phyloP scores from a whole-genome alignment of 495 filamentous ascomycete genomes.

The Cercophora samala region DNA sequence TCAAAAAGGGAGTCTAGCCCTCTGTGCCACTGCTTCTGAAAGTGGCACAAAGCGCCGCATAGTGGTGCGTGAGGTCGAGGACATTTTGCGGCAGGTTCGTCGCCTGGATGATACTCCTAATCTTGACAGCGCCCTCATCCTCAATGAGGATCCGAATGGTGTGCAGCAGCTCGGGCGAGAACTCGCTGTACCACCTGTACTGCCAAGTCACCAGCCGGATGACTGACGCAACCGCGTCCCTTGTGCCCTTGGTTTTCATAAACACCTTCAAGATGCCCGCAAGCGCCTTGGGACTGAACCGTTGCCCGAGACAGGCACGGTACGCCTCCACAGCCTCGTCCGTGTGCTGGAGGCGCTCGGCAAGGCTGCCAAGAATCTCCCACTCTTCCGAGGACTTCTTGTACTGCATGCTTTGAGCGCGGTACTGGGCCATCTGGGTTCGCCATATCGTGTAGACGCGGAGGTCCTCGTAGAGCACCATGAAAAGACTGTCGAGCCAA shows the following conservation, averaged over 20 bases:
- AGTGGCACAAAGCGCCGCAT: conserved; percentile 87
- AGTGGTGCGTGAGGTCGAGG: conserved; percentile 91
- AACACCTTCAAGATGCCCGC: conserved; percentile 76
- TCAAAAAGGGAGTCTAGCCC: conserved; percentile 45
- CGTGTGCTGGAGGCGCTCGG: conserved; percentile 82
- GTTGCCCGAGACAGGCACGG: conserved; percentile 70
- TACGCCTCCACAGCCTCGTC: conserved; percentile 93
- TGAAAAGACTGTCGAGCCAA: conserved; percentile 98
- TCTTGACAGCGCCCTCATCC: conserved; percentile 95
- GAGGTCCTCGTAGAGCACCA: conserved; percentile 97
- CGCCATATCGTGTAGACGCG: conserved; percentile 99
- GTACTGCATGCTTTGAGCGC: conserved; percentile 85
- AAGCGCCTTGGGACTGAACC: conserved; percentile 89
- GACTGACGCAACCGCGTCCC: conserved; percentile 71
- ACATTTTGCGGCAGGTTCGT: conserved; percentile 90
- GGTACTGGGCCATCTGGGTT: conserved; percentile 90
- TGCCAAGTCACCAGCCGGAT: conserved; percentile 95
- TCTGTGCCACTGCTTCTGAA: conserved; percentile 95
- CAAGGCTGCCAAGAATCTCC: conserved; percentile 94
- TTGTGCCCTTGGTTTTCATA: conserved; percentile 61
- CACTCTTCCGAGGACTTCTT: conserved; percentile 95
- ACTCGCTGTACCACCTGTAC: conserved; percentile 99
- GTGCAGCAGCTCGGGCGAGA: conserved; percentile 83
- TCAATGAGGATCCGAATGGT: conserved; percentile 90
- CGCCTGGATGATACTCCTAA: conserved; percentile 93